These are phyloP conservation scores for Epicoccum sorghinum DNA, from an alignment of 2,329 filamentous ascomycete genomes.

Conservation along the genomic window DNA sequence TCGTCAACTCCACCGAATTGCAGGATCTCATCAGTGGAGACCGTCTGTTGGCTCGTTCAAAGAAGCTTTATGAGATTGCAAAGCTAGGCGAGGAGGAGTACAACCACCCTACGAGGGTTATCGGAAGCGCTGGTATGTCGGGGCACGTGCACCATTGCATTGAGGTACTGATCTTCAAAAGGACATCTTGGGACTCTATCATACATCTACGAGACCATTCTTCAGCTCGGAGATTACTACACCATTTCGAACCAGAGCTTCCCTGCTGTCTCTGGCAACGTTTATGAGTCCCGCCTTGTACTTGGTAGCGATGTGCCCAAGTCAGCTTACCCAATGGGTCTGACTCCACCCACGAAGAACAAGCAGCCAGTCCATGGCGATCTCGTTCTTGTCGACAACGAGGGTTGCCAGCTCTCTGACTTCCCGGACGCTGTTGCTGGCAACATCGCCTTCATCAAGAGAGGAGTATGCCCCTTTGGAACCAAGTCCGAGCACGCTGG, in stretches of 20 bases:
- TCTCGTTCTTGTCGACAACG: conserved; percentile 42
- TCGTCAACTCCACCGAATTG: conserved; percentile 44
- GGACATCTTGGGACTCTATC: conserved; percentile 43
- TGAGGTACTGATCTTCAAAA: conserved; percentile 21
- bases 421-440: conserved; percentile 66
- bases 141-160: conserved; percentile 18
- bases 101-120: conserved; percentile 51
- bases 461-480: conserved; percentile 75
- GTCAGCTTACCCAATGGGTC: conserved; percentile 43
- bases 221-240: conserved; percentile 49
- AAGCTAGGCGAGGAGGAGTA: conserved; percentile 51
- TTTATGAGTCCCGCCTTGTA: conserved; percentile 46
- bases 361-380: conserved; percentile 46
- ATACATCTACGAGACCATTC: conserved; percentile 48
- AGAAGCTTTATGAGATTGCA: conserved; percentile 50
- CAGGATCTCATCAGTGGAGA: conserved; percentile 46
- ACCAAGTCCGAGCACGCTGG: conserved; percentile 73
- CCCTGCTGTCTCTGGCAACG: conserved; percentile 43
- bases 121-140: conserved; percentile 43
- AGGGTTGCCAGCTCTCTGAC: conserved; percentile 54
- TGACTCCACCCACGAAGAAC: conserved; percentile 46
- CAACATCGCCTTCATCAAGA: conserved; percentile 73
- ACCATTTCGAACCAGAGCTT: conserved; percentile 47
- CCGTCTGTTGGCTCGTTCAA: conserved; percentile 38
- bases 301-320: conserved; percentile 42